Percentiles rank a stretch among this genome's conserved stretches.
Conservation (phyloP, 805 yeast species). For the Spathaspora gorwiae region DNA sequence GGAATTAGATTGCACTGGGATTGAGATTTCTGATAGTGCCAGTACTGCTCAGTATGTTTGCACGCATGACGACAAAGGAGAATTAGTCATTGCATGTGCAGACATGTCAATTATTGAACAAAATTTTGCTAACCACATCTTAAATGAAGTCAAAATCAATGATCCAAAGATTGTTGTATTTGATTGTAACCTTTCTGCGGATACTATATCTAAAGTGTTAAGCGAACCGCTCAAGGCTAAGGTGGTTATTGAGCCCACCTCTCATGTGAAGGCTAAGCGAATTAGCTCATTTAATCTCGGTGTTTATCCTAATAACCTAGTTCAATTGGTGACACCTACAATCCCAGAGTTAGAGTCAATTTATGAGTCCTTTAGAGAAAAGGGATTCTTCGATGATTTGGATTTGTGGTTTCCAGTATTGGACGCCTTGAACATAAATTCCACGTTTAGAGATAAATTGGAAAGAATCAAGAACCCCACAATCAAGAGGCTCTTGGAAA, state of each 20-base stretch:
- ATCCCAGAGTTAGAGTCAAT: slow-evolving; percentile 54
- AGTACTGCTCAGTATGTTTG: slow-evolving; percentile 72
- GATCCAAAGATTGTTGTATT: slow-evolving; percentile 50
- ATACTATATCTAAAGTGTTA: slow-evolving; percentile 36
- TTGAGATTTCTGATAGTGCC: slow-evolving; percentile 19
- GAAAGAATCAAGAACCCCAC: slow-evolving; percentile 23
- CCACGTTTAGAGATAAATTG: slow-evolving; percentile 43
- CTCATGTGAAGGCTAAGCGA: slow-evolving; percentile 55
- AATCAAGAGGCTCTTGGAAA: slow-evolving; percentile 18
- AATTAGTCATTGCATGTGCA: slow-evolving; percentile 70
- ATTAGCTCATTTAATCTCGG: slow-evolving; percentile 36
- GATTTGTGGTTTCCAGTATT: slow-evolving; percentile 73
- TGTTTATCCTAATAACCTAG: slow-evolving; percentile 45
- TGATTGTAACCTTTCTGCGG: slow-evolving; percentile 63
- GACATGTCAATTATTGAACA: slow-evolving; percentile 72
- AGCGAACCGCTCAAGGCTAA: slow-evolving; percentile 12
- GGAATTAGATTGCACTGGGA: slow-evolving; percentile 36
- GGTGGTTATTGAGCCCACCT: slow-evolving; percentile 73
- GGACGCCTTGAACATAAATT: slow-evolving; percentile 52
- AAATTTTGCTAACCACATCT: slow-evolving; percentile 39
- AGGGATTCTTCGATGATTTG: slow-evolving; percentile 42
- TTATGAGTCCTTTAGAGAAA: slow-evolving; percentile 42
- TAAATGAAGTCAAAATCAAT: slow-evolving; percentile 32
- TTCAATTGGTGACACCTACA: slow-evolving; percentile 66
- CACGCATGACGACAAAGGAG: slow-evolving; percentile 59